A percentile compares a stretch with the other conserved stretches of the same genome.
phyloP scores from a whole-genome alignment of 176 grass and related monocot genomes.

The Tillandsia fasciculata region DNA sequence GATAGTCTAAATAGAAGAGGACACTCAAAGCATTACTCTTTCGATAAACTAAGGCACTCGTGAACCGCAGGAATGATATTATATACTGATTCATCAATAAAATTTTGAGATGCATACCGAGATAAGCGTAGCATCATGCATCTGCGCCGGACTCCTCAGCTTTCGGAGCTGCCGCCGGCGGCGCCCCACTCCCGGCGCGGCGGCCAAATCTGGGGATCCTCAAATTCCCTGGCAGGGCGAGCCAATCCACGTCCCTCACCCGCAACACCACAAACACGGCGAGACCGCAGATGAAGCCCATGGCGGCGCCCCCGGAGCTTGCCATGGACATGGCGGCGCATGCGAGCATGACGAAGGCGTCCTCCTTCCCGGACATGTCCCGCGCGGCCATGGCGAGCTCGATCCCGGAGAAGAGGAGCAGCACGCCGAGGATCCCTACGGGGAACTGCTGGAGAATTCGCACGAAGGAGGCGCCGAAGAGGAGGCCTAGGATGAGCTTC shows the following conservation, averaged over 20 bases:
- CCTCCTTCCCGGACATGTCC: conserved; percentile 82
- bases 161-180: too few relatives aligned
- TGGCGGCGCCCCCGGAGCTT: conserved; percentile 51
- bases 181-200: too few relatives aligned
- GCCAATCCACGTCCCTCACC: conserved; percentile 46
- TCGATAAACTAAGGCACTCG: too few relatives aligned
- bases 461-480: conserved; percentile 76
- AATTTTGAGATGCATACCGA: too few relatives aligned
- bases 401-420: conserved; percentile 80
- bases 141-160: too few relatives aligned
- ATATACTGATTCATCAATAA: too few relatives aligned
- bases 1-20: too few relatives aligned
- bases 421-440: conserved; percentile 71
- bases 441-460: conserved; percentile 60
- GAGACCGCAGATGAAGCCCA: conserved; percentile 64
- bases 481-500: conserved; percentile 54
- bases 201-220: too few relatives aligned
- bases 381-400: conserved; percentile 92
- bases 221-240: conserved; percentile 2
- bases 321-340: conserved; percentile 70
- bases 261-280: conserved; percentile 45
- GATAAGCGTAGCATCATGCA: too few relatives aligned
- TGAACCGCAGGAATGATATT: too few relatives aligned
- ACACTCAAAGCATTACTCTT: too few relatives aligned
- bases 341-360: conserved; percentile 77